Conservation (phyloP, 2,329 filamentous ascomycete genomes). For the Colletotrichum liaoningense region DNA sequence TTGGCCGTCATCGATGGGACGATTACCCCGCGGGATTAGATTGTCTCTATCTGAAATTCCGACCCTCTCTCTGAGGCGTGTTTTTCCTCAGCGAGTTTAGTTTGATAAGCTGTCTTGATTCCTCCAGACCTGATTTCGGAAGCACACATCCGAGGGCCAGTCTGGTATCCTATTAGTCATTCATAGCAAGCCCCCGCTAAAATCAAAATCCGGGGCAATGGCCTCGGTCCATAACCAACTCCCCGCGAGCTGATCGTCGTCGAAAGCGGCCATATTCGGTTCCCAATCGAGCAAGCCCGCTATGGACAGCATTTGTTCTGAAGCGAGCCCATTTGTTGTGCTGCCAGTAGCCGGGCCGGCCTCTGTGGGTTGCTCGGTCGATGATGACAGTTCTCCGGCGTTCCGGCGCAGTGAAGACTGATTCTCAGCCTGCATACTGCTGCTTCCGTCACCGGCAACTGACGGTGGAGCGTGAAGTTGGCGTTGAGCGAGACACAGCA, state of each 20-base stretch:
- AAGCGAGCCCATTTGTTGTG: slow-evolving; percentile 9
- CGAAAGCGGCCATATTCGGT: not conserved
- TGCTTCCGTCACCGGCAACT: not conserved
- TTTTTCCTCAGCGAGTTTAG: not conserved
- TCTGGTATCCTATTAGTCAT: not conserved
- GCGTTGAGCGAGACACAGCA: not conserved
- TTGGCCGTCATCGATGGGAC: no score
- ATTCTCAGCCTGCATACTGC: no score
- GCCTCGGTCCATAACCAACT: slow-evolving; percentile 2
- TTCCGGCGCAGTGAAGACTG: not conserved
- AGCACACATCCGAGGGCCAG: not conserved
- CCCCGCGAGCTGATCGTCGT: slow-evolving; percentile 1
- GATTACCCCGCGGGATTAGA: not conserved
- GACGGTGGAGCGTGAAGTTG: not conserved
- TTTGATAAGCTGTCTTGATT: not conserved
- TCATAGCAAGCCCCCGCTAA: not conserved
- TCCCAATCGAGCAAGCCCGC: slow-evolving; percentile 10
- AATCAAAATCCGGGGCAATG: slow-evolving; percentile 1
- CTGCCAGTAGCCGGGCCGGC: not conserved
- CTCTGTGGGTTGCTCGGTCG: not conserved
- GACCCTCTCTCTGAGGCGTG: no score
- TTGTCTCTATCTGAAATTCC: not conserved
- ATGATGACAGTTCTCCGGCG: not conserved
- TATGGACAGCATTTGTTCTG: slow-evolving; percentile 11
- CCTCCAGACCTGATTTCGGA: not conserved